Conservation (phyloP, 352 stramenopile species). For the Peronospora destructor region DNA sequence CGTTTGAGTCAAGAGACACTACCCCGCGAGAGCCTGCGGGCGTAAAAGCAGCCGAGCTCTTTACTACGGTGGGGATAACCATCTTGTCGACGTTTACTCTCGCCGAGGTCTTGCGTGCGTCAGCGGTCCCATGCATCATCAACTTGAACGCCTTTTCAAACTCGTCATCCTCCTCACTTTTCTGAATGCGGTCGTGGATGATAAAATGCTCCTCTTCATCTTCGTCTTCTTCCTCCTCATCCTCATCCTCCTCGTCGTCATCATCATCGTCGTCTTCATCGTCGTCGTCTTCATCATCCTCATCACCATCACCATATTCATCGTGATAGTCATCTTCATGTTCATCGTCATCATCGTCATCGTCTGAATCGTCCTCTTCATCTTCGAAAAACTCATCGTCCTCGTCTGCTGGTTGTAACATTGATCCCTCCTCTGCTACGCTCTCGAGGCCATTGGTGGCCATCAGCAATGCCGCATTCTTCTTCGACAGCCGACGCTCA, state of each 20-base stretch:
- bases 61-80: conserved; percentile 79
- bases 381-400: conserved; percentile 37
- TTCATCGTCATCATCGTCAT: conserved; percentile 54
- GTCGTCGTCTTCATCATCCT: conserved; percentile 71
- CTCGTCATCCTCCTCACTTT: conserved; percentile 78
- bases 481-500: conserved; percentile 57
- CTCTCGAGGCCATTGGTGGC: conserved; percentile 27
- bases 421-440: conserved; percentile 30
- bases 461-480: conserved; percentile 39
- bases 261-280: conserved; percentile 62
- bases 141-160: conserved; percentile 86
- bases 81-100: conserved; percentile 86
- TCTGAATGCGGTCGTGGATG: conserved; percentile 68
- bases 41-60: conserved; percentile 29
- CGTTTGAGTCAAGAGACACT: conserved; percentile 25
- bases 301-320: conserved; percentile 54
- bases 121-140: conserved; percentile 70
- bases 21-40: conserved; percentile 11
- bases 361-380: conserved; percentile 51
- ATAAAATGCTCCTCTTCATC: conserved; percentile 87
- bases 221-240: conserved; percentile 55
- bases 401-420: conserved; percentile 34
- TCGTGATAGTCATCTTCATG: conserved; percentile 44
- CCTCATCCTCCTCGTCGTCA: conserved; percentile 58
- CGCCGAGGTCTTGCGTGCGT: conserved; percentile 50